Conservation (phyloP, 2,329 filamentous ascomycete genomes). For the Phaeosphaeria sp. region DNA sequence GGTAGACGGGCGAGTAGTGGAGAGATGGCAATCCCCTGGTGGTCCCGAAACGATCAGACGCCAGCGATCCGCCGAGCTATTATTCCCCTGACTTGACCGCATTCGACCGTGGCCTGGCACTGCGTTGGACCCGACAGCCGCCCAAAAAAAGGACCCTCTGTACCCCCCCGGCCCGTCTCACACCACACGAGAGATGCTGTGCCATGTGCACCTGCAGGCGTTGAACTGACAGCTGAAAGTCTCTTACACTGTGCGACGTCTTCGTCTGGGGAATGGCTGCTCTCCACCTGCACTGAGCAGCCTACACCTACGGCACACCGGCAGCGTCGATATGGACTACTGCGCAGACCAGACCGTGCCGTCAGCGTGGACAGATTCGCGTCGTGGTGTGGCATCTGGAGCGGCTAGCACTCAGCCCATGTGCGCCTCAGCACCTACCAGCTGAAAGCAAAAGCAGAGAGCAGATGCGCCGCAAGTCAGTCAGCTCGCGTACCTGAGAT, state of each 20-base stretch:
- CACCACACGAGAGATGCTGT: conserved; percentile 3
- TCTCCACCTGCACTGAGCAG: neutral
- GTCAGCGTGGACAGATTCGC: neutral
- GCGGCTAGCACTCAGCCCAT: conserved; percentile 13
- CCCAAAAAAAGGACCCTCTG: neutral
- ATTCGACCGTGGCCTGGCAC: conserved; percentile 13
- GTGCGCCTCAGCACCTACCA: conserved; percentile 19
- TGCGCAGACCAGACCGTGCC: neutral
- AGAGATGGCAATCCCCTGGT: conserved; percentile 20
- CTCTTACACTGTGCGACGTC: neutral
- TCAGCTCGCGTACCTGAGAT: neutral
- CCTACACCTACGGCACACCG: neutral
- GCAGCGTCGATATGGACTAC: neutral
- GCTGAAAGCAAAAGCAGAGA: conserved; percentile 7
- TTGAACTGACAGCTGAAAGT: neutral
- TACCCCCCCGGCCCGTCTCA: neutral
- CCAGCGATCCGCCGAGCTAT: conserved; percentile 21
- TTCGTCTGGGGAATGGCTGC: neutral
- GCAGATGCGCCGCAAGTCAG: conserved; percentile 1
- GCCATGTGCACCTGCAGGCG: neutral
- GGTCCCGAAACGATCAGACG: conserved; percentile 27
- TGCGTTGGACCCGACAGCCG: conserved; percentile 10
- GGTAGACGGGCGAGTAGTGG: conserved; percentile 17
- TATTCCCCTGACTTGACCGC: conserved; percentile 35
- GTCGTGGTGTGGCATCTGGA: conserved; percentile 5